Evolutionary conservation across 108 stramenopile species (phyloP), one percentile per base, ranked within the genome.

Genomic region (Fistulifera solaris): DNA sequence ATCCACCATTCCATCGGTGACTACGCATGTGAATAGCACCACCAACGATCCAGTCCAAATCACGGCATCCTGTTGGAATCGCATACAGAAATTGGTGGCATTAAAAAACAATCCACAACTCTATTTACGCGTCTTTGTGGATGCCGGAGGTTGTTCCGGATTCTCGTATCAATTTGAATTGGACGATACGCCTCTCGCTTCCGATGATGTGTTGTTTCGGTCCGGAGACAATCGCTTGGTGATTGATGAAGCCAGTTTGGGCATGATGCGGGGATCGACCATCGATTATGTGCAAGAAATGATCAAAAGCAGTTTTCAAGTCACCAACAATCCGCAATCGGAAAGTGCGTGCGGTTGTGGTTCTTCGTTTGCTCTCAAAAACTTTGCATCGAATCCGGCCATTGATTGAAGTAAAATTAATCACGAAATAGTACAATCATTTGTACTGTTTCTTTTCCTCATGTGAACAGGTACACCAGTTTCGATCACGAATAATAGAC

Each of bases 301-400:
- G 94, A 97, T 98, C 56, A 90, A 93, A 17, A 85, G 82, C 52
- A 63, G 89, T 22, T 98, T 98, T 76, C 91, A 87, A 8, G 87
- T 98, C 22, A 72, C 85, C 44, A 81, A 88, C 41, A 98, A 98
- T 66, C 98, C 98, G 5, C 80, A 94, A 56, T 90, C 89, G 48
- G 98, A 97, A 60, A 84, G 73, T 54, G 98, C 96, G 2, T 98
- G 98, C 73, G 98, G 98, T 11, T 98, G 98, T 71, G 98, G 96
- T 5, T 76, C 77, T 43, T 92, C 89, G 25, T 98, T 98, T 71
- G 98, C 98, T 12, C 65, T 95, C 58, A 98, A 97, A 73, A 94
- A 94, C 51, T 98, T 98, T 72, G 60, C 78, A 47, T 58, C 72
- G 21, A 96, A 94, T 74, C 87, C 87, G 45, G 87, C 87, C 1